Evolutionary conservation across 495 filamentous ascomycete genomes (phyloP), one percentile per base, ranked within the genome.

Genomic region (Podospora pseudopauciseta): DNA sequence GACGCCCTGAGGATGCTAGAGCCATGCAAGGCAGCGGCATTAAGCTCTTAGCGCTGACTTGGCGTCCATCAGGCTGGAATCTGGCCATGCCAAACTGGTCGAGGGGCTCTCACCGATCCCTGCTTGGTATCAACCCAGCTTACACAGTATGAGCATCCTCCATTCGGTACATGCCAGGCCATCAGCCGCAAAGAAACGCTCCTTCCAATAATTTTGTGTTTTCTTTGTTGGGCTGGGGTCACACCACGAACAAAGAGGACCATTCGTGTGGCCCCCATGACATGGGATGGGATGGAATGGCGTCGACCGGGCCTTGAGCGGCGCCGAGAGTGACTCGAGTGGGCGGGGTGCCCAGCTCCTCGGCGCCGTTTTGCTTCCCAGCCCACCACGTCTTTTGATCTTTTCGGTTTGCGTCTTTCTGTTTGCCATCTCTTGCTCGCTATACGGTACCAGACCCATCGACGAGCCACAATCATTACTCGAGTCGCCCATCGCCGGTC

Each of bases 61-160:
- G 66, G 60, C 60, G 26, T 26, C 62, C 60, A 19, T 54, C 27
- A 20, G 53, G 60, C 28, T 64, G 66, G 65, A 62, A 62, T 59
- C 20, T 15, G 27, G 13, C 20, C 2, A 18, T 15, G 57, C 34
- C 34, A 39, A 39, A 39, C 34, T 39, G 34, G 6, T 4, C 59
- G 62, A 4, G 28, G 3, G 0, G 16, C 1, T 30, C 1, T 1
- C 49, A 18, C 53, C 18, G 23, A 13, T 16, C 49, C 64, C 64
- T 57, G 49, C 20, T 16, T 27, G 6, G 55, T 13, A 34, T 5
- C 23, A 23, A 15, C 30, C 27, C 19, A 39, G n/a, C 60, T 58
- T 57, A 67, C 56, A 59, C 56, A 59, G 56, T 59, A 27, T 20
- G 56, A 23, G 26, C 15, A 59, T 27, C 6, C 19, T 23, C 19